Evolutionary conservation across 768 basidiomycete genomes (phyloP).

Genomic region (Trametopsis cervina): DNA sequence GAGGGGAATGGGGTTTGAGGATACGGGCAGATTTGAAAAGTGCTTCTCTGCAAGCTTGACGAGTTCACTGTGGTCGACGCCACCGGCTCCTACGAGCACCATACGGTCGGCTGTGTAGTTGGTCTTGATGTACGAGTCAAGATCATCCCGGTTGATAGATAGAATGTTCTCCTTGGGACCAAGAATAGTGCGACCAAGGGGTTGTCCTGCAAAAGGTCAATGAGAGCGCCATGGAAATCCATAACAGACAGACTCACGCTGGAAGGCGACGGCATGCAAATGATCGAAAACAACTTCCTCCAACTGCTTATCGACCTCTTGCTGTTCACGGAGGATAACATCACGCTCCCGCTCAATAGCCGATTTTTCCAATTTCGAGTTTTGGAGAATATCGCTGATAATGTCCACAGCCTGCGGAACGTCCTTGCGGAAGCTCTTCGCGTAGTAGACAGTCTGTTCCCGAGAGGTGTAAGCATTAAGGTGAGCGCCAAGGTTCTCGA

Average conservation of each 20-base stretch:
- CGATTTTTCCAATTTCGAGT: constrained; percentile 81
- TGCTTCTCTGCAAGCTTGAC: constrained; percentile 94
- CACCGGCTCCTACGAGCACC: constrained; percentile 96
- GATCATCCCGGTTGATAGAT: constrained; percentile 88
- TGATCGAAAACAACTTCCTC: constrained; percentile 99
- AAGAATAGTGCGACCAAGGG: constrained; percentile 94
- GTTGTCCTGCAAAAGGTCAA: constrained; percentile 56
- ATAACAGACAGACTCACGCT: constrained; percentile 48
- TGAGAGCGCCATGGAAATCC: constrained; percentile 1
- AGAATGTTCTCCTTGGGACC: constrained; percentile 95
- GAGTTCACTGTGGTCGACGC: constrained; percentile 85
- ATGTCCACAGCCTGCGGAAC: constrained; percentile 89
- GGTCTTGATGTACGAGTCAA: constrained; percentile 86
- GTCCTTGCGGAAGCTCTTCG: constrained; percentile 97
- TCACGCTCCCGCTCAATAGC: constrained; percentile 95
- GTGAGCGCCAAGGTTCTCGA: constrained; percentile 96
- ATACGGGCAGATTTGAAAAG: constrained; percentile 85
- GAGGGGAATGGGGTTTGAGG: constrained; percentile 81
- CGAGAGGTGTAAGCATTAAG: constrained; percentile 97
- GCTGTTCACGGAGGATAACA: constrained; percentile 94
- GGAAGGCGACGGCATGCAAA: constrained; percentile 93
- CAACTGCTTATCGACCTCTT: constrained; percentile 97
- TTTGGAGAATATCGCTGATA: constrained; percentile 96
- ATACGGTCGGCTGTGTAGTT: constrained; percentile 99
- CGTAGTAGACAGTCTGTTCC: constrained; percentile 99